Evolutionary conservation across 305 asterid species (phyloP).

Genomic region (Stenogyne calaminthoides): DNA sequence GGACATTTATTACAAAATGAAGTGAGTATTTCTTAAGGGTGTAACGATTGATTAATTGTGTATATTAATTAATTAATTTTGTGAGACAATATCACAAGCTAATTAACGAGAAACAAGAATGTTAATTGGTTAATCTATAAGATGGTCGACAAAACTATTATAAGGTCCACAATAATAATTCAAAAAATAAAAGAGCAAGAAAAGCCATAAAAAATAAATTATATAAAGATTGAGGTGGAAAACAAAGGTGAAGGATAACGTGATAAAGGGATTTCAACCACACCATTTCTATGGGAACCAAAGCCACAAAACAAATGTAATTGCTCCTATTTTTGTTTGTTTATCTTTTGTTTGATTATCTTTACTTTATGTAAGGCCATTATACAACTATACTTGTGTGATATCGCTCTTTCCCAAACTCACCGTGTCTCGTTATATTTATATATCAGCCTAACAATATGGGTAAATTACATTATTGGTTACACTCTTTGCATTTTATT

Average conservation of each 20-base stretch:
- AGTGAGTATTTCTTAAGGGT: too few species aligned
- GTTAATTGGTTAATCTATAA: too few species aligned
- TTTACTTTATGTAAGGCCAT: slow-evolving; percentile 1
- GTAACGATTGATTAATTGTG: too few species aligned
- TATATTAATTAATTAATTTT: background rate
- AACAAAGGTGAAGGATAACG: slow-evolving; percentile 56
- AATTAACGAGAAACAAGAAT: too few species aligned
- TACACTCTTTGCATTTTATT: too few species aligned
- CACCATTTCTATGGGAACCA: slow-evolving; percentile 43
- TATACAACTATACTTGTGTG: background rate
- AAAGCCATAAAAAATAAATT: background rate
- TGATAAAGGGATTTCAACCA: slow-evolving; percentile 65
- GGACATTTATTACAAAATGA: too few species aligned
- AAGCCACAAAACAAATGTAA: slow-evolving; percentile 49
- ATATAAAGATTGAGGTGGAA: slow-evolving; percentile 46
- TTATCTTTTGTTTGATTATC: too few species aligned
- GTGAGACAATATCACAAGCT: background rate
- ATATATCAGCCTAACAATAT: too few species aligned
- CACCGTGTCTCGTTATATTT: background rate
- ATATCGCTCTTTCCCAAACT: background rate
- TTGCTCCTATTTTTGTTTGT: slow-evolving; percentile 10
- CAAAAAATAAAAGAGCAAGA: background rate
- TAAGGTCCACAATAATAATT: slow-evolving; percentile 16
- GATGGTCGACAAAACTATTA: background rate
- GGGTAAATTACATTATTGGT: too few species aligned